Evolutionary conservation across 441 rosid genomes (phyloP), one percentile per base, ranked within the genome.

Genomic region (Dalechampia spathulata): DNA sequence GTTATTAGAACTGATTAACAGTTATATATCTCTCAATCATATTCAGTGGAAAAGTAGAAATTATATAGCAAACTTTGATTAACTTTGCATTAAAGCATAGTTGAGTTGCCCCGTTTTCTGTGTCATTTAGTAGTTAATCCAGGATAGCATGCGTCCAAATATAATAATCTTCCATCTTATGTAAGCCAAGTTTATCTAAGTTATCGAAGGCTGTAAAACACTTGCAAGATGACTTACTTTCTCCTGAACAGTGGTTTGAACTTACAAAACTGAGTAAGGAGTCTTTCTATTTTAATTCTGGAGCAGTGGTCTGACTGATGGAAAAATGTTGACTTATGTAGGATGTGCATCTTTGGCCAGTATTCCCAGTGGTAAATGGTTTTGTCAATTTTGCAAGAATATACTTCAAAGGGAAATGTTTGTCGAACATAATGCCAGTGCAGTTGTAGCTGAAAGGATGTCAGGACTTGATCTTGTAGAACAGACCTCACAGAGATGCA

Each of bases 321-420:
- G 52, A 22, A 8, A 68, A 52, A 19, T 55, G 32, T 55, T 65
- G 44, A 45, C 43, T 30, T 45, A 22, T 69, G 75, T 73, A 93
- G 99, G 78, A 70, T 93, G 99, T 63, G 92, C 85, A 54, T 85
- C 87, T 68, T 78, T 85, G 25, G 51, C 86, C 51, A 76, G 73
- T 68, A 36, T 82, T 68, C 92, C 99, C 52, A 82, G 72, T 55
- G 92, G 97, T 64, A 79, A 79, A 74, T 93, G 99, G 97, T 85
- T 82, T 61, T 93, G 99, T 80, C 77, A 86, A 57, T 87, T 77
- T 78, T 93, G 99, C 63, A 78, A 83, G 82, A 85, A 77, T 67
- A 64, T 73, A 74, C 74, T 78, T 68, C 76, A 80, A 71, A 78
- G 75, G 61, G 92, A 87, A 57, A 80, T 65, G 62, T 76, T 74